phyloP scores from a whole-genome alignment of 176 grass and related monocot species.

The bread wheat (Triticum aestivum) region DNA sequence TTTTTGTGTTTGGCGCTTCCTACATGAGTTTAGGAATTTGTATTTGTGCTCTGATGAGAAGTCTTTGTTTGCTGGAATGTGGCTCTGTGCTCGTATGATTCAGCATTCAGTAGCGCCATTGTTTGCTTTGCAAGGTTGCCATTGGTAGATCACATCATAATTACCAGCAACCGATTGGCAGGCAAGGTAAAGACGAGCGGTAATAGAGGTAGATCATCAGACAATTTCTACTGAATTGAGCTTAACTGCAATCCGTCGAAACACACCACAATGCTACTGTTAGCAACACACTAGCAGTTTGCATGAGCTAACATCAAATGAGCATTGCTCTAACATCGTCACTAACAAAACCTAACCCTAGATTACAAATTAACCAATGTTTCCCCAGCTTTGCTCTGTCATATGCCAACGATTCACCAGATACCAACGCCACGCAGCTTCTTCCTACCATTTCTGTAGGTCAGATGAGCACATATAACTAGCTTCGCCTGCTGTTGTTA shows the following conservation, averaged over 20 bases:
- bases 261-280: not conserved
- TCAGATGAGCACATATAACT: not conserved
- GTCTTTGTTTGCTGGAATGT: not conserved
- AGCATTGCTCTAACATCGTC: not conserved
- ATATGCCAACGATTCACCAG: not conserved
- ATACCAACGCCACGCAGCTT: not conserved
- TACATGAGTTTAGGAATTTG: not conserved
- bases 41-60: not conserved
- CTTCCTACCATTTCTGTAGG: not conserved
- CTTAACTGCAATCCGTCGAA: not conserved
- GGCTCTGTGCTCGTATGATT: not conserved
- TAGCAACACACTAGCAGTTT: not conserved
- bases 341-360: conserved; percentile 23
- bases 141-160: not conserved
- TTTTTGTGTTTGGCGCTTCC: not conserved
- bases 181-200: not conserved
- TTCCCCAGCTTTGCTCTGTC: not conserved
- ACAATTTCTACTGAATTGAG: not conserved
- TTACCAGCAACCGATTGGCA: not conserved
- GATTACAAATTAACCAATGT: not conserved
- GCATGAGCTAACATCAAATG: not conserved
- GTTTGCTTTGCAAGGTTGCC: not conserved
- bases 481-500: conserved; percentile 15
- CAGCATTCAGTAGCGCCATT: not conserved
- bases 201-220: not conserved